Percentiles rank a stretch among this genome's conserved stretches.
Conservation (phyloP, 129 eudicot species). For the Logfia minima region DNA sequence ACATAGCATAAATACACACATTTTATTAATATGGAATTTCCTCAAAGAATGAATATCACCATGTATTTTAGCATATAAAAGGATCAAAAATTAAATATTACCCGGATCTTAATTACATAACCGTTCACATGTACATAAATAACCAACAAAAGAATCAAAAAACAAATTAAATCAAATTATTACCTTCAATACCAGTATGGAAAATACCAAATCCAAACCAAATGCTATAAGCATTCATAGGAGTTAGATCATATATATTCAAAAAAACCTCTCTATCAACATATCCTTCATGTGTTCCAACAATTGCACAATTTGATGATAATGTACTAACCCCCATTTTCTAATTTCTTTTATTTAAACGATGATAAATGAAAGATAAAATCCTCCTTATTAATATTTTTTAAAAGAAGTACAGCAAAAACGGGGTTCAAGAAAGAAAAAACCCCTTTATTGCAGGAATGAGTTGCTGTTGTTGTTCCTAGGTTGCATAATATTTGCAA, state of each 20-base stretch:
- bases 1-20: constrained; percentile 13
- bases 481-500: constrained; percentile 32
- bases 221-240: constrained; percentile 49
- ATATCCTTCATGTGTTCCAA: constrained; percentile 23
- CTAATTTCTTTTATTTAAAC: not conserved
- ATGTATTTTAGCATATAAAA: not conserved
- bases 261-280: constrained; percentile 44
- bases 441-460: constrained; percentile 38
- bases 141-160: not conserved
- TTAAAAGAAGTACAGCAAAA: not conserved
- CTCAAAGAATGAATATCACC: not conserved
- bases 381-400: not conserved
- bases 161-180: constrained; percentile 4
- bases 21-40: not conserved
- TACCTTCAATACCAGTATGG: constrained; percentile 74
- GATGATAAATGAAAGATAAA: not conserved
- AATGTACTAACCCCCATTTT: constrained; percentile 38
- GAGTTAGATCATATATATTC: constrained; percentile 64
- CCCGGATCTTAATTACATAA: constrained; percentile 1
- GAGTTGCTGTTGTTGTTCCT: constrained; percentile 27
- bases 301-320: constrained; percentile 23
- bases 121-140: not conserved
- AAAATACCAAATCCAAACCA: constrained; percentile 68
- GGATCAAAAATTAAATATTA: not conserved
- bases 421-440: constrained; percentile 18